These are phyloP conservation scores for Phytopythium montanum DNA, from an alignment of 352 stramenopile genomes.

Conservation along the genomic window DNA sequence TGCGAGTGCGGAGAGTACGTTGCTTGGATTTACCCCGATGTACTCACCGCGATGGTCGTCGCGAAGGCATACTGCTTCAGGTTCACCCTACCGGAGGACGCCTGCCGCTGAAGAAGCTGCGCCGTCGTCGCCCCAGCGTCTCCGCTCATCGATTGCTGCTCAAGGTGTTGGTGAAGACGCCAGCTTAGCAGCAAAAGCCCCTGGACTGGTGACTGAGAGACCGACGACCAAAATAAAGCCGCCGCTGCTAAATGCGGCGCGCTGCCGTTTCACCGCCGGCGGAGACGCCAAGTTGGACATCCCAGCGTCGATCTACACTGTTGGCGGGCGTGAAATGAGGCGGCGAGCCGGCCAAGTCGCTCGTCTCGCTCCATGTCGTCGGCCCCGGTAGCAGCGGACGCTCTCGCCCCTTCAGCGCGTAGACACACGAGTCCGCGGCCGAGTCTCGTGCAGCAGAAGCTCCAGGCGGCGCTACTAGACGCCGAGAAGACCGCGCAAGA, in stretches of 20 bases:
- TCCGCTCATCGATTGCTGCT: conserved; percentile 18
- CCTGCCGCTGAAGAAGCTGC: conserved; percentile 34
- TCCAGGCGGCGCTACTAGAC: conserved; percentile 50
- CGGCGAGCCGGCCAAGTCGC: conserved; percentile 8
- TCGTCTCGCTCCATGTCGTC: conserved; percentile 20
- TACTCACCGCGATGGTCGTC: conserved; percentile 26
- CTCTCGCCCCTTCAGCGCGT: conserved; percentile 2
- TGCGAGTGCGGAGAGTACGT: not conserved
- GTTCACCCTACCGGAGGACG: conserved; percentile 27
- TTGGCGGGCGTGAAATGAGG: not conserved
- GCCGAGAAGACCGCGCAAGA: conserved; percentile 39
- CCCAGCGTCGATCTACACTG: not conserved
- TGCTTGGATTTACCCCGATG: not conserved
- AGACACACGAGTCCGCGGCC: conserved; percentile 14
- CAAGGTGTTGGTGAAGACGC: not conserved
- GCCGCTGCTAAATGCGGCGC: not conserved
- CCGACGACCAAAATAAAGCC: no score
- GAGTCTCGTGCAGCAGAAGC: conserved; percentile 66
- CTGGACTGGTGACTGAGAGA: no score
- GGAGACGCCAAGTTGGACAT: not conserved
- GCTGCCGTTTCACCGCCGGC: conserved; percentile 17
- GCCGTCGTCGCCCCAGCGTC: conserved; percentile 24
- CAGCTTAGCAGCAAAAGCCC: no score
- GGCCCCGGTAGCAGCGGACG: conserved; percentile 20
- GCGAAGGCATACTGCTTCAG: conserved; percentile 28